Evolutionary conservation across 306 rosid species (phyloP).

Genomic region (cucumber (Cucumis sativus)): Cucumber_9930_V3 NC_026657.2:37101501-37102000

Average conservation of each 20-base stretch:
- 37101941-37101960: conserved; percentile 2
- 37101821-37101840: not conserved
- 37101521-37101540: conserved; percentile 53
- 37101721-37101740: not conserved
- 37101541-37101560: not conserved
- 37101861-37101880: not conserved
- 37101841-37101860: not conserved
- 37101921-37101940: not conserved
- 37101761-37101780: not conserved
- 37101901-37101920: not conserved
- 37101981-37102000: not conserved
- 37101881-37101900: not conserved
- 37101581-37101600: not conserved
- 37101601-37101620: not conserved
- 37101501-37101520: conserved; percentile 82
- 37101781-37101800: not conserved
- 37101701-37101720: not conserved
- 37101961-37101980: conserved; percentile 1
- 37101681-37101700: not conserved
- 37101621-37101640: not conserved
- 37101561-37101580: not conserved
- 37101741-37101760: not conserved
- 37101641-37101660: not conserved
- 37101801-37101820: not conserved
- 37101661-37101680: not conserved